Evolutionary conservation across 2,329 filamentous ascomycete species (phyloP), one percentile per base, ranked within the genome.

Genomic region (Calonectria crousiana): DNA sequence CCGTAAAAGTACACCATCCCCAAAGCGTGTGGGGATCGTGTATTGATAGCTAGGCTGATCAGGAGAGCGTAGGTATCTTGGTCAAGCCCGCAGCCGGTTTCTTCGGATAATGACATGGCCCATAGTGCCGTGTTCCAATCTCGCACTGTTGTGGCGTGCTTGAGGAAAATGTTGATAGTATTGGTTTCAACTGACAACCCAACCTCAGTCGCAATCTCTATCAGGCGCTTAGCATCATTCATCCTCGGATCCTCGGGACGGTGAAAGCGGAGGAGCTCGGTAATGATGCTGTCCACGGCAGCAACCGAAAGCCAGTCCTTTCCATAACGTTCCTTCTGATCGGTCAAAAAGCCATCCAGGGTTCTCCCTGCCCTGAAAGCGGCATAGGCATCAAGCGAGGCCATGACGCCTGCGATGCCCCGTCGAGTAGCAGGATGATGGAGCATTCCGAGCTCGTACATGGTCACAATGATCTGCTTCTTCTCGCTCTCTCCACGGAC

Each of bases 401-500:
- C 87, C 85, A 89, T 87, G 56, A 86, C 82, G 14, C 78, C 76
- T 4, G 88, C 86, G 30, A 90, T 82, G 13, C 80, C 80, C 10
- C 82, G 83, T 10, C 85, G 81, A 1, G 84, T 84, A 0, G 77
- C 77, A 0, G 82, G 81, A 30, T 85, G 83, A 10, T 84, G 79
- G 51, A 90, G 83, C 64, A 89, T 82, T 30, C 86, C 86, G 23
- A 85, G 82, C 44, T 84, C 80, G 69, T 87, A 83, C 88, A 90
- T 90, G 71, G 84, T 83, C 16, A 85, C 84, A 36, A 90, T 79
- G 36, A 89, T 82, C 76, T 88, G 86, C 30, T 86, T 85, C 67
- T 85, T 84, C 65, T 88, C 86, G n/a, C 90, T 88, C 79, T 93
- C 91, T 14, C 89, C 89, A 81, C 91, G 89, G 72, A 93, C 89